Conservation (phyloP, 2,329 filamentous ascomycete genomes). For the Trichoderma koningii region DNA sequence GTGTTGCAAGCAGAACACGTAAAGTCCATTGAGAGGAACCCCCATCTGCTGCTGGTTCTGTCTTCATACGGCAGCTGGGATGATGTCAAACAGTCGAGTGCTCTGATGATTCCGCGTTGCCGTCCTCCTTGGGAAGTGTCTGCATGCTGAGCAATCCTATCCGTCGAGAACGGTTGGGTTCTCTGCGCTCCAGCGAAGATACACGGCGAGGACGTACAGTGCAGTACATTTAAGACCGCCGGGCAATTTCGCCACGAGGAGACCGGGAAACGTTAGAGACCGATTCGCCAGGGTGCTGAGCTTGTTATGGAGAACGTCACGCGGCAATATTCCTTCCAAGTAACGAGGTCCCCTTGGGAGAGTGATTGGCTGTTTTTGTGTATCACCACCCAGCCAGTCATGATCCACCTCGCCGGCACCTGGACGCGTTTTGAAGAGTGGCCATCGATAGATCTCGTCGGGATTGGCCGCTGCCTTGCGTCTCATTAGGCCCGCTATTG, state of each 20-base stretch:
- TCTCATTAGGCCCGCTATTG: background rate
- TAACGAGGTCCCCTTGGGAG: background rate
- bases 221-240: background rate
- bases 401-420: slow-evolving; percentile 18
- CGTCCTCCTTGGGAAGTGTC: background rate
- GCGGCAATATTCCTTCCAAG: slow-evolving; percentile 22
- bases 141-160: background rate
- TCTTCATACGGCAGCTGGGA: background rate
- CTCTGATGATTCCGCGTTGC: background rate
- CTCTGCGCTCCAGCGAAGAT: background rate
- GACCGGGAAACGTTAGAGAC: background rate
- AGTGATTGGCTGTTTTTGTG: slow-evolving; percentile 20
- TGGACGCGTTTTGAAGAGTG: slow-evolving; percentile 6
- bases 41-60: background rate
- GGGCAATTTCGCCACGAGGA: background rate
- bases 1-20: background rate
- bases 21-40: background rate
- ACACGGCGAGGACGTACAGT: background rate
- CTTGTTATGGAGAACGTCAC: slow-evolving; percentile 15
- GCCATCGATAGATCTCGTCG: slow-evolving; percentile 16
- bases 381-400: slow-evolving; percentile 23
- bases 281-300: background rate
- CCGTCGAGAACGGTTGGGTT: background rate
- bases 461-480: slow-evolving; percentile 23
- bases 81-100: background rate